Conservation (phyloP, 306 rosid species). For the Cyamopsis tetragonoloba region DNA sequence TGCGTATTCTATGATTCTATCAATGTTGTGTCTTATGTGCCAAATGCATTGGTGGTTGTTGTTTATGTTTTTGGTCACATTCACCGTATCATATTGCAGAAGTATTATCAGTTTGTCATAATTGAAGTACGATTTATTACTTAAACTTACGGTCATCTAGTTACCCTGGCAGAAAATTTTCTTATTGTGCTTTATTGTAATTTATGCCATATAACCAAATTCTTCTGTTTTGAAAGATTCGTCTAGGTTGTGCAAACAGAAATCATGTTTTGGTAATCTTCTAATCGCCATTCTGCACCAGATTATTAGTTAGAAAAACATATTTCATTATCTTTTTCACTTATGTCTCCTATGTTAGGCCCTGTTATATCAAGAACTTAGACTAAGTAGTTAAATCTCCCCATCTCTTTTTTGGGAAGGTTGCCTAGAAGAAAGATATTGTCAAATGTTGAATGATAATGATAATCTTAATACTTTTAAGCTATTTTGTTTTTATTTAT, state of each 20-base stretch:
- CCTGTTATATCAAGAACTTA: neutral
- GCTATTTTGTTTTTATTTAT: slow-evolving; percentile 17
- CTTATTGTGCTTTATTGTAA: neutral
- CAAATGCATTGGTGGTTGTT: slow-evolving; percentile 1
- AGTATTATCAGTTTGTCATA: neutral
- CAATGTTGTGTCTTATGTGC: neutral
- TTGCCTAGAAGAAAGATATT: neutral
- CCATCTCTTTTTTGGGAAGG: neutral
- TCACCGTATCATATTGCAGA: neutral
- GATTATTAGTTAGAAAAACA: neutral
- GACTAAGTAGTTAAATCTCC: neutral
- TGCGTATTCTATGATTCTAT: neutral
- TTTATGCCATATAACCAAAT: neutral
- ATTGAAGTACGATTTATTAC: neutral
- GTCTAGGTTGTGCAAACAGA: neutral
- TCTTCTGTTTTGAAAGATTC: neutral
- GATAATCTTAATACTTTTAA: neutral
- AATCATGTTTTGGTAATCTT: neutral
- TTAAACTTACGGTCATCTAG: neutral
- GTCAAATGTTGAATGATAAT: neutral
- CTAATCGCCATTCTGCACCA: neutral
- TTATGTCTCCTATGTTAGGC: neutral
- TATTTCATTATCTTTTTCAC: neutral
- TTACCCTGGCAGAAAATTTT: neutral
- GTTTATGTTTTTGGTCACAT: neutral